phyloP scores from a whole-genome alignment of 768 basidiomycete species.

The Suillus ampliporus region DNA sequence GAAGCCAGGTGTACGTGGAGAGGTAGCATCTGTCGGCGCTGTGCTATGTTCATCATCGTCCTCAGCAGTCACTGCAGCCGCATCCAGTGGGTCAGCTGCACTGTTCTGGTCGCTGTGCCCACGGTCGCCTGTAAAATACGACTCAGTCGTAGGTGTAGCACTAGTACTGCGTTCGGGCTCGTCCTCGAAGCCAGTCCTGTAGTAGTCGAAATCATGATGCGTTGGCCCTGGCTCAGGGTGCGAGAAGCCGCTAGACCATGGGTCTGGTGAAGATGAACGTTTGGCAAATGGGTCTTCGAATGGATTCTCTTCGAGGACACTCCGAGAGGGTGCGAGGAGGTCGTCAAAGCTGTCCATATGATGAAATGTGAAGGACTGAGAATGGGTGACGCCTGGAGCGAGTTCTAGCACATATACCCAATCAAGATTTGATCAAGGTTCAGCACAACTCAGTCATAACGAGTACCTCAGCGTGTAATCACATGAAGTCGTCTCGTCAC shows the following conservation, averaged over 20 bases:
- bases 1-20: slow-evolving; percentile 52
- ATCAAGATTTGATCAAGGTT: no score
- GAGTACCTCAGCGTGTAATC: not conserved
- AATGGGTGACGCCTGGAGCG: not conserved
- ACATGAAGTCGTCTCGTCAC: not conserved
- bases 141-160: slow-evolving; percentile 36
- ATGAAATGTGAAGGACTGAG: not conserved
- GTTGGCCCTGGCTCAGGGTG: slow-evolving; percentile 32
- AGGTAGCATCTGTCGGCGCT: slow-evolving; percentile 16
- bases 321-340: slow-evolving; percentile 64
- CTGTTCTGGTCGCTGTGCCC: slow-evolving; percentile 37
- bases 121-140: slow-evolving; percentile 40
- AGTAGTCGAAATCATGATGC: slow-evolving; percentile 31
- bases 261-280: slow-evolving; percentile 72
- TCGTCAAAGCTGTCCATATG: slow-evolving; percentile 79
- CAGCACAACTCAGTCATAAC: no score
- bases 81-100: slow-evolving; percentile 37
- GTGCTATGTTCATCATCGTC: slow-evolving; percentile 36
- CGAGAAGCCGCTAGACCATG: slow-evolving; percentile 68
- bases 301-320: slow-evolving; percentile 72
- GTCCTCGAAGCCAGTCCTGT: slow-evolving; percentile 35
- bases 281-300: slow-evolving; percentile 77
- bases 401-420: not conserved
- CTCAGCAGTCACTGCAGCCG: slow-evolving; percentile 38
- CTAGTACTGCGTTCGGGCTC: slow-evolving; percentile 26